Base-by-base conservation (phyloP, 1,284 basidiomycete species). In the Trichosporon faecale region DNA sequence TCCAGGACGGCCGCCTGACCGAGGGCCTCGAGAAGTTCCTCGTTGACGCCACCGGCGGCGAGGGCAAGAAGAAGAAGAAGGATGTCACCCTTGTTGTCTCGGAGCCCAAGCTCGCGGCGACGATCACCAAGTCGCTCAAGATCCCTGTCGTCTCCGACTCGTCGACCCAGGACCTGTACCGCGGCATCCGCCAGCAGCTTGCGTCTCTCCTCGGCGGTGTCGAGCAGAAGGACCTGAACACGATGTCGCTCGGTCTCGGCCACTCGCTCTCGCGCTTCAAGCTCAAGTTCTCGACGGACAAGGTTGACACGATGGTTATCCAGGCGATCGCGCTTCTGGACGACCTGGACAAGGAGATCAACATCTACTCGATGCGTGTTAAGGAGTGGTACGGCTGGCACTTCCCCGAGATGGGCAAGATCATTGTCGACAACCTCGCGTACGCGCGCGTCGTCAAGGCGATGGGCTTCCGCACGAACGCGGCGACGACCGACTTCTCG, bases 331-430 rank as follows among this genome's bases (percentile, higher is more conserved):
- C 95, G n/a, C 87, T 99, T 27, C 88, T 99, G 69, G 96, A 99
- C 80, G 96, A 99, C 82, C 87, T 99, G 46, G 96, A 99, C 90
- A 99, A 99, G 86, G 96, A 99, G 85, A 94, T 98, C 84, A 99
- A 99, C 86, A 98, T 98, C 71, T 99, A 98, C 82, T 90, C 95
- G 23, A 99, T 99, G 96, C 89, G 96, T 80, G 94, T 97, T 69
- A 98, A 98, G 89, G 96, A 98, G 88, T 99, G 96, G 96, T 99
- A 98, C 80, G 96, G 96, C 27, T 99, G 96, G 96, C 96, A 99
- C 86, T 98, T 98, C 88, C 96, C 96, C 11, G 96, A 99, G 85
- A 94, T 99, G 91, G 93, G 91, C 77, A 98, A 98, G 86, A 98
- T 99, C 83, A 92, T 98, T 76, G 89, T 91, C 74, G 96, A 99